Conservation (phyloP, 768 basidiomycete genomes). For the Kwoniella pini region DNA sequence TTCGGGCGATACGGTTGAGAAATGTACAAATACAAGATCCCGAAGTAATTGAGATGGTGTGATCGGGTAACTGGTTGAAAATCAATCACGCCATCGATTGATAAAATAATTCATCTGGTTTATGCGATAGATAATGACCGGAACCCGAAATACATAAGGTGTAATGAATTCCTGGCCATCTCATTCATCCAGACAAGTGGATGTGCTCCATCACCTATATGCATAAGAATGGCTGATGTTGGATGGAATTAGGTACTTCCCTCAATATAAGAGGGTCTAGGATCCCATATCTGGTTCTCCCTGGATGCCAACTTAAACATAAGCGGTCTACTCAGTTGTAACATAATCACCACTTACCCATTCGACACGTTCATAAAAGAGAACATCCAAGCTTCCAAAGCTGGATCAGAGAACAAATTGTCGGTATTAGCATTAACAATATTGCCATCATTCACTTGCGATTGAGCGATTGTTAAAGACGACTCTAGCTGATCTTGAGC, state of each 20-base stretch:
- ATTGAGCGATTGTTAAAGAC: neutral
- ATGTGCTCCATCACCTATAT: too few species aligned
- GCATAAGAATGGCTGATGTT: too few species aligned
- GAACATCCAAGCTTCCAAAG: conserved; percentile 1
- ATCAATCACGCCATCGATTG: conserved; percentile 1
- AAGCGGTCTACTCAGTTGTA: neutral
- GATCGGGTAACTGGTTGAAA: neutral
- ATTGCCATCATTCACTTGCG: neutral
- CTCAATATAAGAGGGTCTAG: neutral
- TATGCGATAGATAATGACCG: too few species aligned
- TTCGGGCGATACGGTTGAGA: neutral
- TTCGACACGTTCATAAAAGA: conserved; percentile 3
- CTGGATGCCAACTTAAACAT: neutral
- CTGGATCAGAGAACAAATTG: neutral
- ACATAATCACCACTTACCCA: neutral
- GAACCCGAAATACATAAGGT: too few species aligned
- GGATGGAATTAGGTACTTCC: neutral
- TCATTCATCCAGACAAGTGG: too few species aligned
- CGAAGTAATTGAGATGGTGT: neutral
- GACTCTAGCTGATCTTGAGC: neutral
- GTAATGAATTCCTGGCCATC: too few species aligned
- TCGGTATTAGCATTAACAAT: neutral
- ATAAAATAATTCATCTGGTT: too few species aligned
- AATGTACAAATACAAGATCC: neutral
- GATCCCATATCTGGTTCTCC: neutral